phyloP scores from a whole-genome alignment of 257 asterid species.

The Fraxinus americana region DNA sequence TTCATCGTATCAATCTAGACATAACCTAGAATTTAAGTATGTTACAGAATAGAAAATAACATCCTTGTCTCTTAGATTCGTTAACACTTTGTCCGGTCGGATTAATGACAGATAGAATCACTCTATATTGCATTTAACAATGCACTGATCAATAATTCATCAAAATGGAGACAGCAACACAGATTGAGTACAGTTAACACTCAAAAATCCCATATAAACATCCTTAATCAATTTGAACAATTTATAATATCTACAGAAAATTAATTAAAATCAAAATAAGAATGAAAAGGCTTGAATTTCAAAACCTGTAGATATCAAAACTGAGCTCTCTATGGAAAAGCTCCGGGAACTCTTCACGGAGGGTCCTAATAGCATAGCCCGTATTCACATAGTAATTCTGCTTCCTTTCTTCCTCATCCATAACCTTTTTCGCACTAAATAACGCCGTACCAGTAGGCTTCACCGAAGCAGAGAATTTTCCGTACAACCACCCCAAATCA shows the following conservation, averaged over 20 bases:
- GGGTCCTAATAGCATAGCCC: conserved; percentile 88
- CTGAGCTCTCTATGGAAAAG: conserved; percentile 72
- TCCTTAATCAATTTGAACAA: neutral
- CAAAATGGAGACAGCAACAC: conserved; percentile 8
- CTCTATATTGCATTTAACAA: neutral
- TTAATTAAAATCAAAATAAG: neutral
- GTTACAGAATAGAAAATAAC: too few relatives aligned
- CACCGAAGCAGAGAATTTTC: conserved; percentile 47
- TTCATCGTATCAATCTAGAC: too few relatives aligned
- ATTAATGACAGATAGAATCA: neutral
- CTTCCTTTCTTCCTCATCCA: conserved; percentile 67
- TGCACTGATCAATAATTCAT: neutral
- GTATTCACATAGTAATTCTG: conserved; percentile 77
- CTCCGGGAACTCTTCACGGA: conserved; percentile 86
- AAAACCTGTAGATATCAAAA: conserved; percentile 87
- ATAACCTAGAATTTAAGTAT: neutral
- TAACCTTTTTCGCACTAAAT: conserved; percentile 37
- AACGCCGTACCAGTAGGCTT: conserved; percentile 47
- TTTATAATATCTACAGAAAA: neutral
- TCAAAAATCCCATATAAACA: neutral
- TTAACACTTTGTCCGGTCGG: neutral
- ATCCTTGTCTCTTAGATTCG: neutral
- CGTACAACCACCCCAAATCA: conserved; percentile 49
- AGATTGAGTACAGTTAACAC: neutral
- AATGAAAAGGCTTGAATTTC: neutral